phyloP scores from a whole-genome alignment of 2,329 filamentous ascomycete genomes.

The Colletotrichum sp. region DNA sequence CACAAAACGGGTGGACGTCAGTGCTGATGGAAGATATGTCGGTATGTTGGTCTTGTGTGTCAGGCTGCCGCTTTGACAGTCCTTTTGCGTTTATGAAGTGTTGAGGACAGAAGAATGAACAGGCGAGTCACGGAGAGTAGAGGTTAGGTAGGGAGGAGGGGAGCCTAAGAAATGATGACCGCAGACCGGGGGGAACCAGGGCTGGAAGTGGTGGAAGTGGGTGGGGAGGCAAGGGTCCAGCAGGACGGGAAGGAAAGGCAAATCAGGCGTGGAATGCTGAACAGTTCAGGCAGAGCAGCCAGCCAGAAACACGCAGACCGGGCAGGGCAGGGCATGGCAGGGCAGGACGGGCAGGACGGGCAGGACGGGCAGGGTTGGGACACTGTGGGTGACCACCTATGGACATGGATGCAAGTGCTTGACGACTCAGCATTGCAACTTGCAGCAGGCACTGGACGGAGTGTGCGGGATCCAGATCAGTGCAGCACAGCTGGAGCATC shows the following conservation, averaged over 20 bases:
- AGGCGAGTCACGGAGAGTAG: neutral
- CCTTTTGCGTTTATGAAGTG: neutral
- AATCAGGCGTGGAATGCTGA: neutral
- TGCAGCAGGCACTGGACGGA: neutral
- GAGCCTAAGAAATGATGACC: slow-evolving; percentile 2
- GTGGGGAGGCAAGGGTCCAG: slow-evolving; percentile 11
- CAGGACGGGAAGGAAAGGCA: slow-evolving; percentile 10
- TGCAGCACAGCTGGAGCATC: neutral
- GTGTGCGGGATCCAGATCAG: neutral
- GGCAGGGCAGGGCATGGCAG: neutral
- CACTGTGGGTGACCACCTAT: neutral
- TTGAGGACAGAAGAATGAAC: neutral
- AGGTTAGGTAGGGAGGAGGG: neutral
- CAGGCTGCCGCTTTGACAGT: neutral
- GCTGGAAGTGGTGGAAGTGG: slow-evolving; percentile 2
- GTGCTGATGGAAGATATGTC: neutral
- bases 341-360: neutral
- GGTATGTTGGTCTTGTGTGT: neutral
- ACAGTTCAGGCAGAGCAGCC: slow-evolving; percentile 9
- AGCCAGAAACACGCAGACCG: neutral
- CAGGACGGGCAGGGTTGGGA: neutral
- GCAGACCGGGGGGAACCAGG: slow-evolving; percentile 6
- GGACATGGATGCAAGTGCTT: slow-evolving; percentile 1
- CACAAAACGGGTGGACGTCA: neutral
- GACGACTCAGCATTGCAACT: slow-evolving; percentile 3